phyloP scores from a whole-genome alignment of 345 rosid genomes.

The Ceriops decandra region DNA sequence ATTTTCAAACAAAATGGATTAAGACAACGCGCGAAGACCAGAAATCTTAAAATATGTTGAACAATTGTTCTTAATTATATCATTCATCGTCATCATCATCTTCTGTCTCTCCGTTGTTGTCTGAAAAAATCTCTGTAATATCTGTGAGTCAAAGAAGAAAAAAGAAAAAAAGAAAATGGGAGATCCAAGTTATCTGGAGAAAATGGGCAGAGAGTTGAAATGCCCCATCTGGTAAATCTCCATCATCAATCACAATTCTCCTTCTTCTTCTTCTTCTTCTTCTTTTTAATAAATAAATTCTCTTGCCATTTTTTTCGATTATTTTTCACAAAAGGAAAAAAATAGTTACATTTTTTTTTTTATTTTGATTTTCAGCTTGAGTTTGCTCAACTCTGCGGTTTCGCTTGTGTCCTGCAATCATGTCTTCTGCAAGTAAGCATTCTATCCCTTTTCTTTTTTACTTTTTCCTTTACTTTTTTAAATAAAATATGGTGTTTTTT shows the following conservation, averaged over 20 bases:
- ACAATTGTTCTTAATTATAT: no score
- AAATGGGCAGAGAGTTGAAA: constrained; percentile 90
- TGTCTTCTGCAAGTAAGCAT: constrained; percentile 81
- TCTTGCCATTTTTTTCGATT: background rate
- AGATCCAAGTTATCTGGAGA: constrained; percentile 65
- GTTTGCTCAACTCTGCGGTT: constrained; percentile 62
- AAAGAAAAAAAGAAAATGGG: constrained; percentile 37
- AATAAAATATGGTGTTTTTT: background rate
- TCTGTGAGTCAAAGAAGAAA: no score
- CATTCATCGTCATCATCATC: no score
- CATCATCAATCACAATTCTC: background rate
- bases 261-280: background rate
- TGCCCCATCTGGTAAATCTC: constrained; percentile 79
- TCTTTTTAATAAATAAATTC: background rate
- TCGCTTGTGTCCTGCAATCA: constrained; percentile 72
- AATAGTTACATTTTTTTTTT: background rate
- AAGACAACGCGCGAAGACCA: no score
- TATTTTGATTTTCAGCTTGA: constrained; percentile 47
- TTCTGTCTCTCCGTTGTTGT: no score
- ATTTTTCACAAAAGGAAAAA: no score
- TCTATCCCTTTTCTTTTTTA: background rate
- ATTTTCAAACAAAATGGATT: no score
- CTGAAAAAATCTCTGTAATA: no score
- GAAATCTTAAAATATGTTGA: no score
- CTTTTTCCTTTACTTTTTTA: background rate